Evolutionary conservation across 2,329 filamentous ascomycete species (phyloP), one percentile per base, ranked within the genome.

Genomic region (Coniochaeta sp.): DNA sequence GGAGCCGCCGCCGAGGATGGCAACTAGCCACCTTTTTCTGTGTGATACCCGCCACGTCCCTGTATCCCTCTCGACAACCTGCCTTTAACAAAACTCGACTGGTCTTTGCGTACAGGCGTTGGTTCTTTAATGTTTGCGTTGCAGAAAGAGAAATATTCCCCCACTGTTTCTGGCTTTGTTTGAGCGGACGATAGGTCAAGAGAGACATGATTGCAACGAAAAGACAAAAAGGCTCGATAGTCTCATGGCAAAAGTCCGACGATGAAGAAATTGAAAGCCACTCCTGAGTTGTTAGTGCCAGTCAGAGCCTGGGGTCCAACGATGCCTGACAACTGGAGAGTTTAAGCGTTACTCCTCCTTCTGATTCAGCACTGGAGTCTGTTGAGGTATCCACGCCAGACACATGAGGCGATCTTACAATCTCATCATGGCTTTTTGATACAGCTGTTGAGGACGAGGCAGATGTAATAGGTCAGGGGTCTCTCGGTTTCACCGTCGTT

Each of bases 71-170:
- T 62, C 58, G 61, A 62, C 62, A 60, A 8, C 24, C 31, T 38
- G 8, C 61, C 55, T 47, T 59, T 59, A 54, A 59, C 50, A n/a
- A n/a, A n/a, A 70, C 71, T 71, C 73, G 73, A 75, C 72, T 76
- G 77, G 75, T 76, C 74, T 76, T 74, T 34, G 71, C 72, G 70
- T 75, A 70, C 73, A 74, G 77, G 78, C 78, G 78, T 80, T 80
- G 76, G 74, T 68, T 77, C 74, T 75, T 73, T 73, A 72, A 62
- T 73, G 68, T 70, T 57, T 73, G 72, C 73, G 69, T 74, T 73
- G 75, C 34, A 36, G 34, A 36, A 38, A 57, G 73, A 75, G 69
- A 70, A 74, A 73, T 74, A 77, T 75, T 74, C 72, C 73, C 72
- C 71, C 70, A 69, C 70, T 73, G 68, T 66, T 75, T 71, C 72